phyloP scores from a whole-genome alignment of 2,329 filamentous ascomycete species.

The Microcera coccophila region DNA sequence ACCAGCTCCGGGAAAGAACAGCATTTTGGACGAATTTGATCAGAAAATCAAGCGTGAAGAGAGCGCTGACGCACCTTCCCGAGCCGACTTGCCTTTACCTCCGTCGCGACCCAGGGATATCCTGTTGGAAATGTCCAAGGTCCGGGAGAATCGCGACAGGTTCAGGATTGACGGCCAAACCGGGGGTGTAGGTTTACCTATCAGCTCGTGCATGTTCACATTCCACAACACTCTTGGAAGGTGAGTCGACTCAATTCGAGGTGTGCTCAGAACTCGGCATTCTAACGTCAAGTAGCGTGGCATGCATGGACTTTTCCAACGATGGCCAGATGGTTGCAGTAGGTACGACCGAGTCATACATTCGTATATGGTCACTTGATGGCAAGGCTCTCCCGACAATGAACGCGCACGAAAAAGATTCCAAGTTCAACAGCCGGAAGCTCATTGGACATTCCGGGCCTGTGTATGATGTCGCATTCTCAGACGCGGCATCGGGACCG shows the following conservation, averaged over 20 bases:
- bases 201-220: slow-evolving; percentile 96
- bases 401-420: slow-evolving; percentile 54
- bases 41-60: slow-evolving; percentile 86
- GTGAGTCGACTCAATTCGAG: slow-evolving; percentile 45
- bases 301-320: slow-evolving; percentile 93
- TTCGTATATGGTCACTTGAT: slow-evolving; percentile 88
- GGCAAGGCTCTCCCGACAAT: slow-evolving; percentile 74
- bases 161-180: slow-evolving; percentile 84
- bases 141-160: slow-evolving; percentile 87
- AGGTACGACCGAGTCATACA: slow-evolving; percentile 91
- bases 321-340: slow-evolving; percentile 83
- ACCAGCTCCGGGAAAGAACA: slow-evolving; percentile 64
- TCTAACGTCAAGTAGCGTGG: slow-evolving; percentile 54
- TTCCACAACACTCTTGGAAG: slow-evolving; percentile 94
- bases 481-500: slow-evolving; percentile 60
- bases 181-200: slow-evolving; percentile 74
- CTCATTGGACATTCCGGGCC: slow-evolving; percentile 87
- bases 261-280: background rate
- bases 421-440: slow-evolving; percentile 62
- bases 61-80: slow-evolving; percentile 73
- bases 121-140: slow-evolving; percentile 87
- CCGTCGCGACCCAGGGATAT: slow-evolving; percentile 87
- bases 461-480: slow-evolving; percentile 87
- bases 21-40: slow-evolving; percentile 83
- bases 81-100: slow-evolving; percentile 78